Percentiles rank a stretch among this genome's conserved stretches.
phyloP scores from a whole-genome alignment of 2,329 filamentous ascomycete genomes.

The Paradendryphiella salina region DNA sequence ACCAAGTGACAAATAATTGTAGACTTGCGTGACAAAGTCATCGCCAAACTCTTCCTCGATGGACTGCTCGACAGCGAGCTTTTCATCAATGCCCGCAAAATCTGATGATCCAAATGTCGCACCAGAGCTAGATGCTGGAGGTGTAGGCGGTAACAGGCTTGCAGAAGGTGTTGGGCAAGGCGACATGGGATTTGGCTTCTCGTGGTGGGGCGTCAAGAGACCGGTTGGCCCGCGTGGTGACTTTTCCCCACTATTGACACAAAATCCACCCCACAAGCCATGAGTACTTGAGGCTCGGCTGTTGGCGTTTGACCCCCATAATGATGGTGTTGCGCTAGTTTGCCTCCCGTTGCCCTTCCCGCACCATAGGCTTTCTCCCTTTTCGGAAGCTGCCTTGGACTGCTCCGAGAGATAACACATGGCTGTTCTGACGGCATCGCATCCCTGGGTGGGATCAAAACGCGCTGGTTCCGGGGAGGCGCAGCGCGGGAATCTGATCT shows the following conservation, averaged over 20 bases:
- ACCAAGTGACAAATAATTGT: conserved; percentile 92
- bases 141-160: conserved; percentile 43
- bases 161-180: conserved; percentile 43
- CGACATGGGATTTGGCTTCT: conserved; percentile 49
- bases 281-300: conserved; percentile 58
- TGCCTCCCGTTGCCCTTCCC: conserved; percentile 45
- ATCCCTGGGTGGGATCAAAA: conserved; percentile 74
- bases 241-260: conserved; percentile 50
- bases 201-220: conserved; percentile 54
- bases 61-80: conserved; percentile 50
- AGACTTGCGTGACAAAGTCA: conserved; percentile 88
- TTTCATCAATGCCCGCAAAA: conserved; percentile 50
- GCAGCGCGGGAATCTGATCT: conserved; percentile 80
- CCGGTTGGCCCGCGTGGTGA: conserved; percentile 52
- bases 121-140: conserved; percentile 38
- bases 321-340: conserved; percentile 38
- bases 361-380: conserved; percentile 63
- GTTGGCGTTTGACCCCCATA: conserved; percentile 40
- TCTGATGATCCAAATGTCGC: conserved; percentile 28
- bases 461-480: conserved; percentile 81
- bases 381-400: conserved; percentile 48
- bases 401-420: conserved; percentile 57
- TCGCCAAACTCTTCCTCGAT: conserved; percentile 74
- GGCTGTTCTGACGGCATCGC: conserved; percentile 53
- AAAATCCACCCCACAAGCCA: conserved; percentile 79